These are phyloP conservation scores for Chaetoscypha palmicola DNA, from an alignment of 2,329 filamentous ascomycete species.

Conservation along the genomic window DNA sequence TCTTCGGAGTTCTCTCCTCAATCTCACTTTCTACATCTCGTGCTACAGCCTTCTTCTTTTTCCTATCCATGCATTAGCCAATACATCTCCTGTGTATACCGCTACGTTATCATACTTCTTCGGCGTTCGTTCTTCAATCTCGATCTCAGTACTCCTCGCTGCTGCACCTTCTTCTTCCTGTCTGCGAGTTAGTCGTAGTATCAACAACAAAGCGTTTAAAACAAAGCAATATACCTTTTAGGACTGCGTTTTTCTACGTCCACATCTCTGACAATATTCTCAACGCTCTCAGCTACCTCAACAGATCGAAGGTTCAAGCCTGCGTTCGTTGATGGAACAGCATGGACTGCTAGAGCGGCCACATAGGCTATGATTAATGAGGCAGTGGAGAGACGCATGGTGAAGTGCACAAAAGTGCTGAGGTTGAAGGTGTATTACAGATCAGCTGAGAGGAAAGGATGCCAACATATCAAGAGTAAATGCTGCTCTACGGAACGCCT, in stretches of 20 bases:
- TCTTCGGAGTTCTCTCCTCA: background rate
- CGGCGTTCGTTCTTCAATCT: too few species aligned
- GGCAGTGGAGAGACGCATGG: constrained; percentile 17
- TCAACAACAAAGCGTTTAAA: too few species aligned
- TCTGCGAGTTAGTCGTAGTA: too few species aligned
- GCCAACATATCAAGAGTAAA: too few species aligned
- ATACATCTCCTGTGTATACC: too few species aligned
- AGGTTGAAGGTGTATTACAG: too few species aligned
- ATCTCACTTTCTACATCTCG: background rate
- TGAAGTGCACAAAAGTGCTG: too few species aligned
- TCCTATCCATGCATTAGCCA: background rate
- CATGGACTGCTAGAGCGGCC: constrained; percentile 8
- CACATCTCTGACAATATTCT: background rate
- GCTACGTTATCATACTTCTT: too few species aligned
- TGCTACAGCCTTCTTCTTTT: background rate
- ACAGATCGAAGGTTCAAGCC: constrained; percentile 3
- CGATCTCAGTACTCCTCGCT: too few species aligned
- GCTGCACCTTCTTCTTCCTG: too few species aligned
- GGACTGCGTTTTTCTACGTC: background rate
- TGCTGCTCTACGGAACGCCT: too few species aligned
- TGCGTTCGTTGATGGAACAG: constrained; percentile 2
- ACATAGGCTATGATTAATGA: constrained; percentile 11
- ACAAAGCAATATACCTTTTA: constrained; percentile 1
- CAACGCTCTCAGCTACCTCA: constrained; percentile 1
- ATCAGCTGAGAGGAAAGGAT: too few species aligned